Conservation (phyloP, 1,284 basidiomycete genomes). For the Ustilago crameri region DNA sequence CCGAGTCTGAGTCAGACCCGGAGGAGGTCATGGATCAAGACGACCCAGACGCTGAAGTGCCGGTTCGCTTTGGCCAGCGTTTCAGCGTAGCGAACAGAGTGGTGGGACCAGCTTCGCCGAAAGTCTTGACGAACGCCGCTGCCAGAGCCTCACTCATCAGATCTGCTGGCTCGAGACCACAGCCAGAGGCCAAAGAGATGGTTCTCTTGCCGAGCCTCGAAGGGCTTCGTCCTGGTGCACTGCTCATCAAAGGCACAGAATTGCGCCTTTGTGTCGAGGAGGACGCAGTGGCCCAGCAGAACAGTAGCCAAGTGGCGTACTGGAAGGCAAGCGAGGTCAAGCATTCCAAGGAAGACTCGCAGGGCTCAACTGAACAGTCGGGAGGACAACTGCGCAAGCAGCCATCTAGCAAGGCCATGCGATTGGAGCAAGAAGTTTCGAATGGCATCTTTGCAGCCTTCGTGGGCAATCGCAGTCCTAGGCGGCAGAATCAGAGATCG, state of each 20-base stretch:
- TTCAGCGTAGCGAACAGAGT: conserved; percentile 11
- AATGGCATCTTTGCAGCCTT: conserved; percentile 43
- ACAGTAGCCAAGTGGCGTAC: conserved; percentile 5
- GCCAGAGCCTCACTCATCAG: neutral
- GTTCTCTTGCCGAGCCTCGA: conserved; percentile 18
- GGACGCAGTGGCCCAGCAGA: neutral
- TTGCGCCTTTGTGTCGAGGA: conserved; percentile 29
- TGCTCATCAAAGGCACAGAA: conserved; percentile 21
- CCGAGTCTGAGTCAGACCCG: conserved; percentile 21
- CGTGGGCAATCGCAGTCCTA: conserved; percentile 44
- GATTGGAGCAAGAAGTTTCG: conserved; percentile 36
- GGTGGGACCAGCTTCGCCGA: neutral
- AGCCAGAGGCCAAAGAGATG: conserved; percentile 1
- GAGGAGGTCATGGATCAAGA: neutral
- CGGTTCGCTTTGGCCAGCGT: conserved; percentile 40
- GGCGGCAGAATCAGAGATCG: conserved; percentile 21
- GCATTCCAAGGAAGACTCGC: neutral
- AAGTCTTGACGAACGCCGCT: neutral
- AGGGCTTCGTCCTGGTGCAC: conserved; percentile 14
- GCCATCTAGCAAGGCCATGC: conserved; percentile 34
- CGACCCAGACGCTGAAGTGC: conserved; percentile 29
- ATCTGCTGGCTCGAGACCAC: neutral
- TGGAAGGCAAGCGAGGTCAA: conserved; percentile 43
- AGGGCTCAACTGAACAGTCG: neutral
- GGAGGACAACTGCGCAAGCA: conserved; percentile 20